Base-by-base conservation (phyloP, 2,329 filamentous ascomycete genomes). In the Falciphora oryzae region DNA sequence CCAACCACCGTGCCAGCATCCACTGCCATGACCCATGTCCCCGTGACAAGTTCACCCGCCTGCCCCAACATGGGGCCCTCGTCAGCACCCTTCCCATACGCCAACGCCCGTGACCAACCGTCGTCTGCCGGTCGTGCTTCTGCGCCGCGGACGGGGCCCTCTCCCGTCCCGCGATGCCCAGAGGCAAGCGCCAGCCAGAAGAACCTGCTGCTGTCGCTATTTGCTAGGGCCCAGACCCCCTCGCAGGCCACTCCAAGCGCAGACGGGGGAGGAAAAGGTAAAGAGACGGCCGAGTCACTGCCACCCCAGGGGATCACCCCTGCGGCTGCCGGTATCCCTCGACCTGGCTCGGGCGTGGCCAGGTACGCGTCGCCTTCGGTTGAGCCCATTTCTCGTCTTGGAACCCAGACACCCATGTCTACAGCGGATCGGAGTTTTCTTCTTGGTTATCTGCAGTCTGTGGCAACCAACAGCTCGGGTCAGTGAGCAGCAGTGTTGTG, bases 401-500 rank as follows among this genome's bases (percentile, higher is more conserved):
- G 79, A 25, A 84, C 80, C 67, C 79, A 83, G 71, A 80, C 81
- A 38, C 79, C 84, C 16, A 86, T 87, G 59, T 89, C 88, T 4
- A 85, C 90, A 0, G 89, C 86, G 0, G 88, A 95, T 69, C 89
- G 90, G 72, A 88, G 82, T 22, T 95, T 95, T 70, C 77, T 96
- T 72, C 80, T 95, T 63, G 89, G 85, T 13, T 95, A 92, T 72
- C 77, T 96, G 70, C 85, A 91, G 68, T 80, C 80, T 31, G 79
- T 81, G 3, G 80, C 44, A 8, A n/a, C 81, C 14, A 77, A 77
- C 50, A 77, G 68, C 38, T 65, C 73, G n/a, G 72, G 73, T 28
- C 73, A 75, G 56, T 77, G 65, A 73, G 27, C 44, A n/a, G n/a
- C 7, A 53, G 8, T 53, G 22, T 25, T 11, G 18, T 22, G 44